Evolutionary conservation across 768 basidiomycete species (phyloP), one percentile per base, ranked within the genome.

Genomic region (Trametopsis cervina): DNA sequence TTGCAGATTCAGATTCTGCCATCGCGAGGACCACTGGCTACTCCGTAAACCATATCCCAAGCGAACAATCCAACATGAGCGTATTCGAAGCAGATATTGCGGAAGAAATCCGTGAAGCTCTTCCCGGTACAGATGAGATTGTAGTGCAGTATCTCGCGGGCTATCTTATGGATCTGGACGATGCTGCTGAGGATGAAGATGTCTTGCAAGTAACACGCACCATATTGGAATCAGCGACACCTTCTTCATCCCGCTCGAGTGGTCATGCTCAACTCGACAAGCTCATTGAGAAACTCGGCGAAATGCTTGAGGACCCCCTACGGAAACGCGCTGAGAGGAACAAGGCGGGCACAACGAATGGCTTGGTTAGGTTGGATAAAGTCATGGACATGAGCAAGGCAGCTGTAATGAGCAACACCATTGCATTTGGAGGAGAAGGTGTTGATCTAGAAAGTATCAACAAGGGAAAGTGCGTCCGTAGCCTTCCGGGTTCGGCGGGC

Each of bases 371-470:
- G 60, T 66, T 92, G 51, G 91, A 92, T 65, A 86, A 83, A 63
- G 84, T 89, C 45, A 80, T 92, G 78, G 85, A 92, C 57, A 83
- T 93, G 77, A 88, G 85, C 70, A 89, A 87, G 66, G 67, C 81
- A 2, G 72, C 74, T 7, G 76, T 81, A 41, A 80, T 91, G 63
- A 89, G 87, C 23, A 85, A 68, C 49, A 91, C 89, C 5, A 85
- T 91, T 53, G 85, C 80, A 4, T 69, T 93, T 41, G 72, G 78
- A 0, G 29, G 29, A 7, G 87, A 90, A 53, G 88, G 88, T 12
- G 89, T 93, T 33, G 91, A 94, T 63, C 70, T 94, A 45, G 89
- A 91, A 65, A 89, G 87, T 33, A 89, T 91, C 46, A 92, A 91
- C 69, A 93, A 94, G 75, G 90, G 87, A 72, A 93, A 93, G 88